Evolutionary conservation across 2,329 filamentous ascomycete species (phyloP), one percentile per base, ranked within the genome.

Genomic region (Aureobasidium sp.): DNA sequence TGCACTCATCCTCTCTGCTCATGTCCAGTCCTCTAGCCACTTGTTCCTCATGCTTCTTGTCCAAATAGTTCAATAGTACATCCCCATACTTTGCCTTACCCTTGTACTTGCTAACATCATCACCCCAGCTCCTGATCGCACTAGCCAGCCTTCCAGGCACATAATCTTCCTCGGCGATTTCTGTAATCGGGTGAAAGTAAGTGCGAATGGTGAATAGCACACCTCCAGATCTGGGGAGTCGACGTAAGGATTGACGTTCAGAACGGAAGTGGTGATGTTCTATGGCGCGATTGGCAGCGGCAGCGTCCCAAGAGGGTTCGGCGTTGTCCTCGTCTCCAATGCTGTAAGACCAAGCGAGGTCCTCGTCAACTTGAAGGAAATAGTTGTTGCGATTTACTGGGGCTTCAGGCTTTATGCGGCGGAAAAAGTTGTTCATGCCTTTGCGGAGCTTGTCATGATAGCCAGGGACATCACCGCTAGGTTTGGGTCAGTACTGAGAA

Each of bases 311-410:
- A 46, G 85, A 86, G 1, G 86, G 82, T 0, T 78, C 78, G 0
- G 77, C 75, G 13, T 39, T 27, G 71, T 95, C 89, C 73, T 95
- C 91, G 17, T 76, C 68, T 0, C 90, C 90, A 67, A 95, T 92
- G 68, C 85, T 89, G 69, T 80, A 76, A 63, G 86, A 89, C 90
- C 90, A 95, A 0, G 87, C 79, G 1, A 96, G 78, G 5, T 81
- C 75, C 62, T 92, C 89, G 70, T 95, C 90, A 1, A 94, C 89
- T 75, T 95, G 90, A 65, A 95, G 82, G 77, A 95, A 95, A 75
- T 94, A 95, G 71, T 94, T 93, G 71, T 92, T 90, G 63, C 90
- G 80, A 24, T 85, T 68, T 27, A 88, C 82, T 0, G 85, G 81
- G 48, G 84, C 83, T 46, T 90, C 85, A 1, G 87, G 87, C 69